Conservation (phyloP, 495 filamentous ascomycete species). For the Chaetomidium leptoderma region DNA sequence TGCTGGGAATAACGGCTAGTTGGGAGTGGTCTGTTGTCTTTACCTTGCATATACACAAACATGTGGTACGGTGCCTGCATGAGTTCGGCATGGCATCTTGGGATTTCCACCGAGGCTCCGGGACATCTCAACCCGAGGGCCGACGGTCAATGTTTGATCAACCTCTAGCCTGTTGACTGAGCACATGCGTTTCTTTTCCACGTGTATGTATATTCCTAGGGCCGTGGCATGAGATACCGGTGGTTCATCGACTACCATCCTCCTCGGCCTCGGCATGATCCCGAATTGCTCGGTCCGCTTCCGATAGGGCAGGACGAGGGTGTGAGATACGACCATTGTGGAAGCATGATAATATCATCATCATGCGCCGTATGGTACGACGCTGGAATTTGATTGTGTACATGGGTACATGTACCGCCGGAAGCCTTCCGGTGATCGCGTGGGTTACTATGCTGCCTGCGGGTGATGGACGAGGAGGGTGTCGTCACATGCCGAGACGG, state of each 20-base stretch:
- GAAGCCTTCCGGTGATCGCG: too few relatives aligned
- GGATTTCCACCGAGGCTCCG: background rate
- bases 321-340: background rate
- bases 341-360: background rate
- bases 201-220: too few relatives aligned
- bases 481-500: too few relatives aligned
- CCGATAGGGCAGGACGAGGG: background rate
- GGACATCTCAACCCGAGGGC: background rate
- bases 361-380: too few relatives aligned
- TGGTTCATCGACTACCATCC: background rate
- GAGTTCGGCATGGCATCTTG: background rate
- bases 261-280: background rate
- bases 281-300: conserved; percentile 4
- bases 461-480: too few relatives aligned
- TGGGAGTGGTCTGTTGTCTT: too few relatives aligned
- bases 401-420: too few relatives aligned
- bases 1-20: too few relatives aligned
- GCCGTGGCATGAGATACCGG: background rate
- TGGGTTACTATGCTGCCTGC: too few relatives aligned
- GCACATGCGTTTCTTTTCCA: too few relatives aligned
- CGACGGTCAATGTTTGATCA: background rate
- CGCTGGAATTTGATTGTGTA: too few relatives aligned
- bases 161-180: background rate
- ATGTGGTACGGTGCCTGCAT: conserved; percentile 7
- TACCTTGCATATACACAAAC: background rate